phyloP scores from a whole-genome alignment of 2,329 filamentous ascomycete genomes.

The Pyricularia sp. region DNA sequence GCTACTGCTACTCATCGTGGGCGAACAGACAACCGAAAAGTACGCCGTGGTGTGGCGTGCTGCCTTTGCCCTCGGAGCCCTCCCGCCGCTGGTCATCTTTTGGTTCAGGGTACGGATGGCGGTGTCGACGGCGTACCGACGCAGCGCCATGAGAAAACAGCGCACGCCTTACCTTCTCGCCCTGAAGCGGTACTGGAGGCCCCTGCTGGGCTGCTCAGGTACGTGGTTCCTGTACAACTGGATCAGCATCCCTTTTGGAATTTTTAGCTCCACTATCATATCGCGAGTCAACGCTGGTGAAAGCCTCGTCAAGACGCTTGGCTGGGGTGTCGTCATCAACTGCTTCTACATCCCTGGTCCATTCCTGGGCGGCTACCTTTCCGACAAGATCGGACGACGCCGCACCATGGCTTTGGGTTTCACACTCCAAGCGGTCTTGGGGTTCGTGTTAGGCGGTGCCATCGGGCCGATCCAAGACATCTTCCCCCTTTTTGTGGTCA shows the following conservation, averaged over 20 bases:
- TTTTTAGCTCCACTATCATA: slow-evolving; percentile 45
- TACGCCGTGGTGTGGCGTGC: slow-evolving; percentile 36
- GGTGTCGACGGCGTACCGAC: slow-evolving; percentile 37
- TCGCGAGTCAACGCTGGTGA: slow-evolving; percentile 27
- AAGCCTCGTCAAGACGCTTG: slow-evolving; percentile 31
- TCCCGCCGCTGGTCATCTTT: slow-evolving; percentile 40
- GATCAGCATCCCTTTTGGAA: slow-evolving; percentile 43
- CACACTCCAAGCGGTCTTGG: slow-evolving; percentile 30
- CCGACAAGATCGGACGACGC: slow-evolving; percentile 37
- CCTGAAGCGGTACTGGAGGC: slow-evolving; percentile 36
- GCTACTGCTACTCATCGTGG: slow-evolving; percentile 38
- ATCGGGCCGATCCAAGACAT: slow-evolving; percentile 31
- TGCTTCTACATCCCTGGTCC: slow-evolving; percentile 39
- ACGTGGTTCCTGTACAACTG: slow-evolving; percentile 47
- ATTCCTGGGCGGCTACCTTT: slow-evolving; percentile 35
- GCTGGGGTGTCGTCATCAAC: slow-evolving; percentile 37
- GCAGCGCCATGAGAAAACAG: slow-evolving; percentile 26
- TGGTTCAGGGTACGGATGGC: slow-evolving; percentile 43
- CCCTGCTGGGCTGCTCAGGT: slow-evolving; percentile 34
- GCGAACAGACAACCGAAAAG: slow-evolving; percentile 9
- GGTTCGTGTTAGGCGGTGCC: slow-evolving; percentile 39
- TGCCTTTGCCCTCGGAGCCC: slow-evolving; percentile 37
- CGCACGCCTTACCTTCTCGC: slow-evolving; percentile 35
- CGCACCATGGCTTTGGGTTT: slow-evolving; percentile 43
- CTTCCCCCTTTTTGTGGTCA: slow-evolving; percentile 39